Percentiles rank a stretch among this genome's conserved stretches.
These are phyloP conservation scores for Chlamydomonas asymmetrica DNA, from an alignment of 139 green algal species.

Conservation along the genomic window DNA sequence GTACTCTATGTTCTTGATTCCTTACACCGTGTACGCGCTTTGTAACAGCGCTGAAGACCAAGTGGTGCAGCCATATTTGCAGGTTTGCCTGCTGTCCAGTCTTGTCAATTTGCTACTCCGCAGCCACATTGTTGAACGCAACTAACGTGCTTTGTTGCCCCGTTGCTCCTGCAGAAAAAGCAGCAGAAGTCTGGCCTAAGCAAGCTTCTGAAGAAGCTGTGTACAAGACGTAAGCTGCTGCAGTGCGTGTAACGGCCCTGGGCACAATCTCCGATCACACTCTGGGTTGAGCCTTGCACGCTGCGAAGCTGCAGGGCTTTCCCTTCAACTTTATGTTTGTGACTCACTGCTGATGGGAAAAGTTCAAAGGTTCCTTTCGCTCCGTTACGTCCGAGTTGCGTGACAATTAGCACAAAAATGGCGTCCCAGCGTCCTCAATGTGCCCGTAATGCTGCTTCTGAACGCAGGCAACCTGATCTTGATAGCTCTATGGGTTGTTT, in stretches of 20 bases:
- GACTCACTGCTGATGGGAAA: too few species aligned
- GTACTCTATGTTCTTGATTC: constrained; percentile 71
- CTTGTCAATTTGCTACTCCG: background rate
- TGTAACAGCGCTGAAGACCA: constrained; percentile 30
- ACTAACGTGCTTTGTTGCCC: too few species aligned
- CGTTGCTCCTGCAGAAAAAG: constrained; percentile 35
- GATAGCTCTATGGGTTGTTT: constrained; percentile 60
- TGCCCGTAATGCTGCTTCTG: too few species aligned
- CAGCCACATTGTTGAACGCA: background rate
- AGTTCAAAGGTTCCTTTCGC: too few species aligned
- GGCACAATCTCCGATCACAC: background rate
- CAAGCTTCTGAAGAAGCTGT: constrained; percentile 3
- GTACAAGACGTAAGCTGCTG: constrained; percentile 31
- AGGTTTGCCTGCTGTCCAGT: constrained; percentile 11
- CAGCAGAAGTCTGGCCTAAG: constrained; percentile 16
- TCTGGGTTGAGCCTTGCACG: too few species aligned
- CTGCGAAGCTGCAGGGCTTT: too few species aligned
- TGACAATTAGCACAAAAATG: too few species aligned
- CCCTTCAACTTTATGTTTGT: too few species aligned
- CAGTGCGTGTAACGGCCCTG: background rate
- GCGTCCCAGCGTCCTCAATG: too few species aligned
- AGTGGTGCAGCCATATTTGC: constrained; percentile 38
- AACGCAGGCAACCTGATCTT: constrained; percentile 64
- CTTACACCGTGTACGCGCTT: constrained; percentile 73
- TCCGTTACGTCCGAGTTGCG: too few species aligned